A percentile compares a stretch with the other conserved stretches of the same genome.
Evolutionary conservation across 441 rosid species (phyloP).

Genomic region (Adansonia rubrostipa): DNA sequence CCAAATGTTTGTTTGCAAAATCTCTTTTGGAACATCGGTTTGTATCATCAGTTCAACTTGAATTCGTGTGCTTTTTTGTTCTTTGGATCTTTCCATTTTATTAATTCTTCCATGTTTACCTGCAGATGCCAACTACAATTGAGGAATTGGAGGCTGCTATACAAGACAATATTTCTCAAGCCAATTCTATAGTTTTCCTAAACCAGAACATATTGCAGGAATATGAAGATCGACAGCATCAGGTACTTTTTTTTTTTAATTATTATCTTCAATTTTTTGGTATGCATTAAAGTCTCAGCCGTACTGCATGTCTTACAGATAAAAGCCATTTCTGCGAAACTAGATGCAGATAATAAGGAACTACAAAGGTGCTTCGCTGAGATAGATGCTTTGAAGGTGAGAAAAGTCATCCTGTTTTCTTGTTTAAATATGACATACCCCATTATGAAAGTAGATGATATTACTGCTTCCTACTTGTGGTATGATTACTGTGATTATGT

Average conservation of each 20-base stretch:
- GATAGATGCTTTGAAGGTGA: slow-evolving; percentile 74
- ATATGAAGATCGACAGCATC: slow-evolving; percentile 74
- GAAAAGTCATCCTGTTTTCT: slow-evolving; percentile 27
- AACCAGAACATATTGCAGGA: slow-evolving; percentile 83
- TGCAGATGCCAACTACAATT: slow-evolving; percentile 86
- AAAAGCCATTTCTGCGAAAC: slow-evolving; percentile 54
- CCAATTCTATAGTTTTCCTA: slow-evolving; percentile 82
- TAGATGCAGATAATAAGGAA: slow-evolving; percentile 70
- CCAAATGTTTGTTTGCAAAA: slow-evolving; percentile 1
- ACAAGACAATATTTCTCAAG: slow-evolving; percentile 78
- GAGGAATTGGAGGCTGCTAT: slow-evolving; percentile 95
- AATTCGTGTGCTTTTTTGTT: neutral
- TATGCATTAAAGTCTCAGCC: slow-evolving; percentile 21
- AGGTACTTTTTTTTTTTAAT: slow-evolving; percentile 45
- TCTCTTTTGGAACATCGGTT: neutral
- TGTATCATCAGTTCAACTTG: slow-evolving; percentile 12
- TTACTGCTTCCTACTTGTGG: slow-evolving; percentile 10
- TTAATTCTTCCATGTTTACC: slow-evolving; percentile 18
- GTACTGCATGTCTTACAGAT: slow-evolving; percentile 48
- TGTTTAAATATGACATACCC: slow-evolving; percentile 1
- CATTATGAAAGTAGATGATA: neutral
- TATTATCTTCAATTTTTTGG: slow-evolving; percentile 19
- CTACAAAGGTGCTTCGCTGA: slow-evolving; percentile 61
- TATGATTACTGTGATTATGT: neutral
- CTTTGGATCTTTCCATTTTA: neutral